Base-by-base conservation (phyloP, 441 rosid genomes). In the Metrosideros polymorpha region DNA sequence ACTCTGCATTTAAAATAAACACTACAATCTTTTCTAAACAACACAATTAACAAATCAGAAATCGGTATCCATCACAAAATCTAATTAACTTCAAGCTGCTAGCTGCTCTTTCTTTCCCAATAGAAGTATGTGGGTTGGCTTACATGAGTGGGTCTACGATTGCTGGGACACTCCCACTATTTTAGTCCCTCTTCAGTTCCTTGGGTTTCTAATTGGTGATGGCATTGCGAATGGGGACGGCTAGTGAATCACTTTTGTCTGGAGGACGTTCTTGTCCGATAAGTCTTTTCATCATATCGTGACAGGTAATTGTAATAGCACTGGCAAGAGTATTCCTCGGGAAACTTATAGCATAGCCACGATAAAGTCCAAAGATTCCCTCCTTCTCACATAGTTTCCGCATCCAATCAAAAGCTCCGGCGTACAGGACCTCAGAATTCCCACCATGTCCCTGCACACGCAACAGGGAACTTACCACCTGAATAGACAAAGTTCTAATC, bases 391-490 rank as follows among this genome's bases (percentile, higher is more conserved):
- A 92, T 59, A 96, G 96, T 89, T 95, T 94, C 92, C 91, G 95
- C 45, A 95, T 61, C 84, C 98, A 97, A 89, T 96, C 99, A 82
- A 91, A 39, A 4, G 95, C 95, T 29, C 99, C 98, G 6, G 49
- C 83, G 87, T 95, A 95, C 54, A 89, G 93, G 35, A 90, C 86
- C 87, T 86, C 92, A 5, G 90, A 56, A 56, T 56, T 12, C 30
- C 82, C 83, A 27, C 86, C 89, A 39, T 91, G 98, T 59, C 99
- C 97, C 91, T 97, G 99, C 91, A 96, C 99, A 91, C 96, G 99
- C 87, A 97, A 98, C 89, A 94, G 94, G 39, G 99, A 95, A 12
- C 99, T 93, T 29, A 97, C 89, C 27, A 97, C 99, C 98, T 97
- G 92, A 75, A 77, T 43, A 85, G 83, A 30, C 87, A 57, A 82